Percentiles rank a stretch among this genome's conserved stretches.
Conservation (phyloP, 176 grass and related monocot species). For the Luzula sylvatica region DNA sequence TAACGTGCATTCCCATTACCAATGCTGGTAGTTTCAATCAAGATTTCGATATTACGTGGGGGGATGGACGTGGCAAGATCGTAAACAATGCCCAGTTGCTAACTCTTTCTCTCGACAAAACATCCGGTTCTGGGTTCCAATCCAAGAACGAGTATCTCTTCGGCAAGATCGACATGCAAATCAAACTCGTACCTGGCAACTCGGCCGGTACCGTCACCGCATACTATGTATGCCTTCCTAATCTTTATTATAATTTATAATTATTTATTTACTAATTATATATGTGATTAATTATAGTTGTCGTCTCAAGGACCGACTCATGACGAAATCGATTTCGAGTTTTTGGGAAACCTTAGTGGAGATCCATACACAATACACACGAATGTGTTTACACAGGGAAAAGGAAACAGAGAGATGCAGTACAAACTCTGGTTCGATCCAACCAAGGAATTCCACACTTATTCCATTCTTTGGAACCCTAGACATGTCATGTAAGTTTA, state of each 20-base stretch:
- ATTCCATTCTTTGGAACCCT: constrained; percentile 90
- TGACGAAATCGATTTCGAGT: constrained; percentile 92
- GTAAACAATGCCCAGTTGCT: constrained; percentile 39
- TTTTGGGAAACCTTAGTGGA: constrained; percentile 65
- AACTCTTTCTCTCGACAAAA: constrained; percentile 47
- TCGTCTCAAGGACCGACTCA: constrained; percentile 63
- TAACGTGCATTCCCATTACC: constrained; percentile 7
- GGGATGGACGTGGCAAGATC: constrained; percentile 58
- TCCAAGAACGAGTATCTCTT: constrained; percentile 73
- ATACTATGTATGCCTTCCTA: constrained; percentile 42
- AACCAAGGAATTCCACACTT: constrained; percentile 77
- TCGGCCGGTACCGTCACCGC: constrained; percentile 84
- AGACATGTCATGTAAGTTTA: constrained; percentile 61
- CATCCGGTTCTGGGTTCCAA: constrained; percentile 72
- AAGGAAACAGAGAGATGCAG: constrained; percentile 74
- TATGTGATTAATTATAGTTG: constrained; percentile 25
- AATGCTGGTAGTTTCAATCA: constrained; percentile 39
- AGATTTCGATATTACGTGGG: constrained; percentile 80
- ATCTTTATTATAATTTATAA: neutral
- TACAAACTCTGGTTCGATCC: constrained; percentile 85
- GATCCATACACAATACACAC: constrained; percentile 76
- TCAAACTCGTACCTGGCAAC: constrained; percentile 73
- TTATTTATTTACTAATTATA: neutral
- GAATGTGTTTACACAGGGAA: constrained; percentile 75
- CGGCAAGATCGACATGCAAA: constrained; percentile 93